A percentile compares a stretch with the other conserved stretches of the same genome.
phyloP scores from a whole-genome alignment of 2,329 filamentous ascomycete species.

The Claviceps paspali region DNA sequence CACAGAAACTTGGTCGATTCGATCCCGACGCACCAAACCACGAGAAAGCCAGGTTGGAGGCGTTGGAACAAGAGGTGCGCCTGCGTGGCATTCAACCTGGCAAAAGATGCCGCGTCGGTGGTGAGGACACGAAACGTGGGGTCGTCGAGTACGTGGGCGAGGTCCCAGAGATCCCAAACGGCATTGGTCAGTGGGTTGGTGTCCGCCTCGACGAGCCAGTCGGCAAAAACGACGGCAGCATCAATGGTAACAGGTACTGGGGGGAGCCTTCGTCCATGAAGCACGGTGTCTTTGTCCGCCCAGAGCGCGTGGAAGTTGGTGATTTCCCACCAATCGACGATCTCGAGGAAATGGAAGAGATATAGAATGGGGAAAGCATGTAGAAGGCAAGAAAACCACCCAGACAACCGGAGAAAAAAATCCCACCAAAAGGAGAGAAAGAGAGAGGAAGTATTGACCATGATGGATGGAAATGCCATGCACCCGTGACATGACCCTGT shows the following conservation, averaged over 20 bases:
- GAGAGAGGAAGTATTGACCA: too few relatives aligned
- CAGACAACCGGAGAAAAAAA: too few relatives aligned
- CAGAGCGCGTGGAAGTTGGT: slow-evolving; percentile 63
- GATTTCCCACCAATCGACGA: slow-evolving; percentile 58
- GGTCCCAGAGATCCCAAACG: slow-evolving; percentile 56
- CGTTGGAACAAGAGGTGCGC: slow-evolving; percentile 53
- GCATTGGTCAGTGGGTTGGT: slow-evolving; percentile 55
- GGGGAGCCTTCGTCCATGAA: slow-evolving; percentile 47
- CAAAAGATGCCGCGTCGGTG: slow-evolving; percentile 48
- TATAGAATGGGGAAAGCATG: slow-evolving; percentile 21
- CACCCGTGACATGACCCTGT: too few relatives aligned
- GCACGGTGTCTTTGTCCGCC: slow-evolving; percentile 63
- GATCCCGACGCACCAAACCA: slow-evolving; percentile 67
- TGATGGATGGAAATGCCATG: too few relatives aligned
- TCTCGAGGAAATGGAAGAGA: slow-evolving; percentile 65
- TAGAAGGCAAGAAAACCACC: neutral
- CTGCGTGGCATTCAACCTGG: slow-evolving; percentile 51
- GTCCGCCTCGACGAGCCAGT: slow-evolving; percentile 64
- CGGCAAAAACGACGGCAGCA: slow-evolving; percentile 68
- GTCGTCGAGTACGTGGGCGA: slow-evolving; percentile 57
- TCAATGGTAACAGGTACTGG: slow-evolving; percentile 56
- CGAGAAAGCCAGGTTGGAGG: slow-evolving; percentile 56
- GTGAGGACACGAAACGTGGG: slow-evolving; percentile 55
- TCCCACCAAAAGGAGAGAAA: too few relatives aligned
- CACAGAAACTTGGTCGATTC: slow-evolving; percentile 91